Conservation (phyloP, 78 protist species). For the Carpediemonas membranifera region DNA sequence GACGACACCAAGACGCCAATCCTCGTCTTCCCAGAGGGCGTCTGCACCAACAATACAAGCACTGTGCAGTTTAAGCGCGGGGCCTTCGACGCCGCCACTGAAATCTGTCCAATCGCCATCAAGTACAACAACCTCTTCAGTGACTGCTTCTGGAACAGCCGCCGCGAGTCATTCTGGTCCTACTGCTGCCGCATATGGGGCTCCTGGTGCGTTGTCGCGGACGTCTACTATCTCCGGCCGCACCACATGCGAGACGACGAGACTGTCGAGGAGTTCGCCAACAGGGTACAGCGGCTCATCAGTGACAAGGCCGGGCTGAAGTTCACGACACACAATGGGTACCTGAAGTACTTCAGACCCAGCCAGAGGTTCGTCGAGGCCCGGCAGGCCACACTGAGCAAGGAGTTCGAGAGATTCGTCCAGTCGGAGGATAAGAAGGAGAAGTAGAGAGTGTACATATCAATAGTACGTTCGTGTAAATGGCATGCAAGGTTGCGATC, state of each 20-base stretch:
- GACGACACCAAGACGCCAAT: conserved; percentile 1
- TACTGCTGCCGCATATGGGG: conserved; percentile 62
- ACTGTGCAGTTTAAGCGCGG: conserved; percentile 61
- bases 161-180: conserved; percentile 50
- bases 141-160: conserved; percentile 67
- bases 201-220: conserved; percentile 37
- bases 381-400: no score
- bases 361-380: conserved; percentile 33
- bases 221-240: not conserved
- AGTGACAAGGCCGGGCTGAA: conserved; percentile 51
- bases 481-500: no score
- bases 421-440: no score
- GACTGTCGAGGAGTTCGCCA: conserved; percentile 50
- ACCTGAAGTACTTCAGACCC: conserved; percentile 52
- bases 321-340: conserved; percentile 62
- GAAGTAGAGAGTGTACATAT: no score
- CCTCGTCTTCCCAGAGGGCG: conserved; percentile 52
- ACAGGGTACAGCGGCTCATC: conserved; percentile 56
- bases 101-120: conserved; percentile 75
- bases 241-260: conserved; percentile 25
- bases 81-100: conserved; percentile 62
- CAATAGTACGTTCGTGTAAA: no score
- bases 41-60: conserved; percentile 73
- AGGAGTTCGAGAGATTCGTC: no score
- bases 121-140: conserved; percentile 68